These are phyloP conservation scores for Penicillium manginii DNA, from an alignment of 495 filamentous ascomycete genomes.

Conservation along the genomic window DNA sequence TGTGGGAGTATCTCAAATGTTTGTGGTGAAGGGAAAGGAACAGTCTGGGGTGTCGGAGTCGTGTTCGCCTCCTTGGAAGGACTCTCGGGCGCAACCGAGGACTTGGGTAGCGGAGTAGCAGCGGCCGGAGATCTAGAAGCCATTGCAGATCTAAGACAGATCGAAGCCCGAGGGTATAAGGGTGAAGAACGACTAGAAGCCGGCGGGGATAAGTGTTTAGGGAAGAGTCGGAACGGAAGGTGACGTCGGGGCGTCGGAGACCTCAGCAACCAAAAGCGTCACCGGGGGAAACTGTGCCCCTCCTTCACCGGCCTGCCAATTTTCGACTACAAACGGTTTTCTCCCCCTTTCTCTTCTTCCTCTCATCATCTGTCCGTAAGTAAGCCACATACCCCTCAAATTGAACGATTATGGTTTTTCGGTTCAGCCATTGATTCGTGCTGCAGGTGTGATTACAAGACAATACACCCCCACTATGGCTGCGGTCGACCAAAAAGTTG, in stretches of 20 bases:
- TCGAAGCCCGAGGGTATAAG: slow-evolving; percentile 21
- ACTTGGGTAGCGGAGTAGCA: slow-evolving; percentile 43
- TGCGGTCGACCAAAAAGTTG: slow-evolving; percentile 86
- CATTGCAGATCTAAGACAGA: slow-evolving; percentile 31
- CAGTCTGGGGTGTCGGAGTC: slow-evolving; percentile 54
- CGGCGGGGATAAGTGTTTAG: slow-evolving; percentile 39
- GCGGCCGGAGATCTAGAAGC: slow-evolving; percentile 44
- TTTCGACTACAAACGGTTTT: slow-evolving; percentile 28
- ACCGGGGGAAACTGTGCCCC: slow-evolving; percentile 36
- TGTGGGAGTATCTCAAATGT: slow-evolving; percentile 85
- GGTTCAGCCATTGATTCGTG: slow-evolving; percentile 30
- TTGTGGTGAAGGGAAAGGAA: slow-evolving; percentile 55
- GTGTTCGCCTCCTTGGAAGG: slow-evolving; percentile 35
- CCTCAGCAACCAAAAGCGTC: slow-evolving; percentile 42
- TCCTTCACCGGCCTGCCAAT: slow-evolving; percentile 39
- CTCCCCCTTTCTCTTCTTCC: slow-evolving; percentile 21
- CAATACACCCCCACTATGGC: slow-evolving; percentile 59
- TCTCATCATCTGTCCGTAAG: slow-evolving; percentile 31
- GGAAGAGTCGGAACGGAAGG: slow-evolving; percentile 43
- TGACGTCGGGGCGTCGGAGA: slow-evolving; percentile 35
- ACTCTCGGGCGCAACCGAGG: slow-evolving; percentile 45
- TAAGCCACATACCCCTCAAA: slow-evolving; percentile 15
- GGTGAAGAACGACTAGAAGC: slow-evolving; percentile 16
- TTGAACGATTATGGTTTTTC: slow-evolving; percentile 1
- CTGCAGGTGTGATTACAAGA: slow-evolving; percentile 25